Evolutionary conservation across 768 basidiomycete genomes (phyloP), one percentile per base, ranked within the genome.

Genomic region (Serendipita vermifera): DNA sequence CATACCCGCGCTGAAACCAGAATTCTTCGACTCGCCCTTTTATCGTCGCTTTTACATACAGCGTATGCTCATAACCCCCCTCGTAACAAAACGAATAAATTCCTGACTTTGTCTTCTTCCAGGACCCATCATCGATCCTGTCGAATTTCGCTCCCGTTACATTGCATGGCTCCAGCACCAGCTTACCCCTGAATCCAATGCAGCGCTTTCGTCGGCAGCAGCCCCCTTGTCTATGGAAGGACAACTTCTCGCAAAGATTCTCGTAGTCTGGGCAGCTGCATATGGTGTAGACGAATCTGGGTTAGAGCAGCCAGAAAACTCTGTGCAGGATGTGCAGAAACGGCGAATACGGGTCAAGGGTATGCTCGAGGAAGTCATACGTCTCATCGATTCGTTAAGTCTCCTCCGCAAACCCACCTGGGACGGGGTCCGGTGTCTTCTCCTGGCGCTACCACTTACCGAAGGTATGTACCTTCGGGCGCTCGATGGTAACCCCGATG

Each of bases 201-300:
- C 46, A 22, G 17, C 9, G 29, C 46, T 51, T 22, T 51, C 46
- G n/a, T 83, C 83, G 0, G 65, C 65, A 27, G 70, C 75, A 3
- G 74, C 77, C 15, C 68, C 77, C 14, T 76, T 94, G 9, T 76
- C 79, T n/a, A 73, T 77, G 46, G 82, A 87, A 61, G 90, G 83
- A 11, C 77, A 78, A 38, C 77, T 94, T 56, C 75, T 96, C 36
- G 76, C 82, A 17, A 84, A 87, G 75, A 69, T 87, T 29, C 74
- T 94, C 20, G 87, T 87, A 39, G 80, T 85, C 20, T 96, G 90
- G 90, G 92, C 89, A 0, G 78, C 82, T 3, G 89, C 87, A 35
- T 92, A 88, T 66, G 93, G 92, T 36, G 71, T 94, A 41, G 79
- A 93, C 66, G 87, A 90, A 62, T 75, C 73, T 38, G 92, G 90